Evolutionary conservation across 805 yeast genomes (phyloP), one percentile per base, ranked within the genome.

Genomic region (Cyberlindnera sargentensis): DNA sequence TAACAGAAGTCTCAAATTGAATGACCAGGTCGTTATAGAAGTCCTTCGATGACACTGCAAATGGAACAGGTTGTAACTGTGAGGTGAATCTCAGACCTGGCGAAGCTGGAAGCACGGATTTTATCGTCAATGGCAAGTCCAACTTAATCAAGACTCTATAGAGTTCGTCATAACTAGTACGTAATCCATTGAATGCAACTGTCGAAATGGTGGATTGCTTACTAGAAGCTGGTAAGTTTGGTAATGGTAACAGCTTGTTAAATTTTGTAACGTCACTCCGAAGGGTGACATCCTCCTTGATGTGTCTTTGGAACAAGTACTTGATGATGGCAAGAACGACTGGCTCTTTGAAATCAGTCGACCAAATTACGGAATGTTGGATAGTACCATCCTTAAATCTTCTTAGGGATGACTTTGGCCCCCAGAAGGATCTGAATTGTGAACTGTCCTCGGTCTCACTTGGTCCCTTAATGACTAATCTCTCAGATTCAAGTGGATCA

Each of bases 321-420:
- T 76, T 73, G 24, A 83, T 65, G 40, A 91, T 85, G 26, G 82
- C 70, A 4, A 78, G 61, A 10, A 81, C 78, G 5, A 88, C 72
- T 1, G 93, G 83, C 44, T 77, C 81, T 24, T 70, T 66, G 23
- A 75, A 63, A 5, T 76, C 67, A 4, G 75, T 66, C 5, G 68
- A 64, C 98, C 98, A 93, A 29, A 89, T 83, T 44, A 93, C 95
- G 61, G 95, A 85, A 64, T 93, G 95, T 48, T 79, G 82, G 47
- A 93, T 89, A 4, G 83, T 71, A 33, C 97, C 97, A 64, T 93
- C 96, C 58, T 86, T 89, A 68, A 91, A 93, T 60, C 93, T 78
- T 69, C 99, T 79, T 44, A 93, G 70, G 10, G 93, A 86, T 0
- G 95, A 80, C 51, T 78, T 82, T 8, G 75, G 58, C 8, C 97